Evolutionary conservation across 2,329 filamentous ascomycete genomes (phyloP).

Genomic region (Mariannaea elegans): DNA sequence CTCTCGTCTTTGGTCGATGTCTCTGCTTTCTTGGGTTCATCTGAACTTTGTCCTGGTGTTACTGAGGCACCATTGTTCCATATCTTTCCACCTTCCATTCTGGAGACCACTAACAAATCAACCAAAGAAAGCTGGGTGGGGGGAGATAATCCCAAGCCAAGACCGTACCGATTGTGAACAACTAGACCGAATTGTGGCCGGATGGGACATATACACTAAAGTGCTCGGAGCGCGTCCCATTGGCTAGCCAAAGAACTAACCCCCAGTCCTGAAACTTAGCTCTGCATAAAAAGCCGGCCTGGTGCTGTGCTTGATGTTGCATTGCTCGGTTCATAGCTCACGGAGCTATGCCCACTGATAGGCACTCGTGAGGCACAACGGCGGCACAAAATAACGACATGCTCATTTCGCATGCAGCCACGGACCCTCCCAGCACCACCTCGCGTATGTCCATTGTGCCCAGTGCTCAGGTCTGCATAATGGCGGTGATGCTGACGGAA

Average conservation of each 20-base stretch:
- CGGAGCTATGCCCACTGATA: conserved; percentile 24
- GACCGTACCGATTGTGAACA: conserved; percentile 32
- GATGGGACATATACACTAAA: conserved; percentile 24
- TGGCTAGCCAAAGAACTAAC: conserved; percentile 32
- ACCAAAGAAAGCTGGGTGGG: conserved; percentile 23
- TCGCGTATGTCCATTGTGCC: conserved; percentile 9
- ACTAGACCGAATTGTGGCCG: conserved; percentile 38
- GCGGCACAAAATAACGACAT: conserved; percentile 36
- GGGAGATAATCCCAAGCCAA: conserved; percentile 26
- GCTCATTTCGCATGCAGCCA: conserved; percentile 42
- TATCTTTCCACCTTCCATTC: conserved; percentile 27
- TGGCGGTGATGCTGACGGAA: conserved; percentile 24
- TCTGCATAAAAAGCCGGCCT: conserved; percentile 43
- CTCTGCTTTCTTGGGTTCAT: conserved; percentile 21
- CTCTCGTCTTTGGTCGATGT: conserved; percentile 23
- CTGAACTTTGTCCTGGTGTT: conserved; percentile 14
- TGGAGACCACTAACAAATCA: conserved; percentile 14
- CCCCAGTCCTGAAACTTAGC: conserved; percentile 48
- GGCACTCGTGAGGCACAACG: conserved; percentile 31
- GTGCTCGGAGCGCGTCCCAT: conserved; percentile 40
- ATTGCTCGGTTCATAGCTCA: conserved; percentile 27
- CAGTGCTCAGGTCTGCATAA: conserved; percentile 17
- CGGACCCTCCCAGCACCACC: conserved; percentile 26
- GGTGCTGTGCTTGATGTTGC: conserved; percentile 38
- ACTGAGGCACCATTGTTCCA: conserved; percentile 14